A percentile compares a stretch with the other conserved stretches of the same genome.
phyloP scores from a whole-genome alignment of 805 yeast genomes.

The Candida ponderosae region DNA sequence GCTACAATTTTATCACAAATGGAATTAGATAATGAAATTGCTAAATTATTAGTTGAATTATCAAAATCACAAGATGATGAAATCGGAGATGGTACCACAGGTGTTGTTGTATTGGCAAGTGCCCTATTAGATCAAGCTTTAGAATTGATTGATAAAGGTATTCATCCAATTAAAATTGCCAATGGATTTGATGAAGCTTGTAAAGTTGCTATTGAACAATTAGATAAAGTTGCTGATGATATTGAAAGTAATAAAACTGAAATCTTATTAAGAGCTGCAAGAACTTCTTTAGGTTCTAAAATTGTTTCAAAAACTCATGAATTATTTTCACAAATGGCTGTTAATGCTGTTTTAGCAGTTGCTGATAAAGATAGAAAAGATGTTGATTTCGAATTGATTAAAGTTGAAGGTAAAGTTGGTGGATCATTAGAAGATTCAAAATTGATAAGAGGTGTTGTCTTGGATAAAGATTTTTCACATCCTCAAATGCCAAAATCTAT shows the following conservation, averaged over 20 bases:
- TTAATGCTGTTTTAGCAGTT: conserved; percentile 87
- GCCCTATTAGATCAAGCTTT: conserved; percentile 91
- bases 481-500: conserved; percentile 93
- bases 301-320: conserved; percentile 92
- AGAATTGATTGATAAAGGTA: conserved; percentile 91
- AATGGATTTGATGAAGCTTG: conserved; percentile 98
- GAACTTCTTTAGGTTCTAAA: conserved; percentile 91
- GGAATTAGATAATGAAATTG: conserved; percentile 95
- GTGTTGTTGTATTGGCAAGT: conserved; percentile 94
- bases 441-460: conserved; percentile 82
- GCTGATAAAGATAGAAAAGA: conserved; percentile 90
- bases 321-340: conserved; percentile 94
- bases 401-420: conserved; percentile 93
- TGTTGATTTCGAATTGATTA: conserved; percentile 94
- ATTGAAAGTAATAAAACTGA: conserved; percentile 31
- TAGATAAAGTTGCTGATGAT: conserved; percentile 70
- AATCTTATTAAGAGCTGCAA: conserved; percentile 82
- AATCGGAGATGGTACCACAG: conserved; percentile 98
- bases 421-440: conserved; percentile 84
- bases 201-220: conserved; percentile 72
- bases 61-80: conserved; percentile 96
- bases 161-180: conserved; percentile 94
- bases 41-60: conserved; percentile 88
- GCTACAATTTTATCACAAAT: conserved; percentile 94
- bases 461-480: conserved; percentile 96